phyloP scores from a whole-genome alignment of 208 protist genomes.

The Trypanosoma scelopori region DNA sequence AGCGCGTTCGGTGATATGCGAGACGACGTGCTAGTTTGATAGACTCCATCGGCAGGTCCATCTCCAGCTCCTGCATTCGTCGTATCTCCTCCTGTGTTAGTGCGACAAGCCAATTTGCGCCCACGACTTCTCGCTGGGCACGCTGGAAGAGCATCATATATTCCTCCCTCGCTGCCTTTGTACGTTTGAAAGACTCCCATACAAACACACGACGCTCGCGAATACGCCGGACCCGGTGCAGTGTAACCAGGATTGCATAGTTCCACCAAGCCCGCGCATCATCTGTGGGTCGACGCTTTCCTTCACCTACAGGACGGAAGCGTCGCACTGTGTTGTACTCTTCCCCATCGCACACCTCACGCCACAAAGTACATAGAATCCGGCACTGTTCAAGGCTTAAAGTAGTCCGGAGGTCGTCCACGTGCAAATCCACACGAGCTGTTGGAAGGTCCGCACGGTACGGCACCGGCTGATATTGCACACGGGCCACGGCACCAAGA shows the following conservation, averaged over 20 bases:
- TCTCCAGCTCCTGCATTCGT: conserved; percentile 40
- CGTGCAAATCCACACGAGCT: conserved; percentile 22
- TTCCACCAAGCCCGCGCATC: conserved; percentile 62
- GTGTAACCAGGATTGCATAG: conserved; percentile 55
- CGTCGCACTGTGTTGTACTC: conserved; percentile 34
- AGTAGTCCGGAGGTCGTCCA: conserved; percentile 25
- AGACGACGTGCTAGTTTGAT: conserved; percentile 53
- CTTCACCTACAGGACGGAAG: conserved; percentile 28
- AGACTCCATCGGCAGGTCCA: conserved; percentile 55
- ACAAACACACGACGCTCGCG: conserved; percentile 37
- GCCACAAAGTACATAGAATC: conserved; percentile 30
- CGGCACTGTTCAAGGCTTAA: conserved; percentile 20
- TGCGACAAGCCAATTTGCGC: conserved; percentile 37
- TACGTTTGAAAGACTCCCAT: conserved; percentile 43
- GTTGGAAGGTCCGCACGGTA: conserved; percentile 32
- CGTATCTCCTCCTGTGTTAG: conserved; percentile 35
- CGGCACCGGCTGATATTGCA: conserved; percentile 53
- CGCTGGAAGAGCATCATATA: conserved; percentile 58
- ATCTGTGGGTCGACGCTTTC: conserved; percentile 25
- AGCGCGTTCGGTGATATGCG: conserved; percentile 34
- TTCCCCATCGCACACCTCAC: conserved; percentile 30
- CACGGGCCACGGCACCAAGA: conserved; percentile 27
- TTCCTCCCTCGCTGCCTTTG: conserved; percentile 39
- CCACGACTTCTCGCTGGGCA: conserved; percentile 23
- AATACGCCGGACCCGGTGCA: conserved; percentile 32